phyloP scores from a whole-genome alignment of 1,139 yeast species.

The Petasospora fabianii region DNA sequence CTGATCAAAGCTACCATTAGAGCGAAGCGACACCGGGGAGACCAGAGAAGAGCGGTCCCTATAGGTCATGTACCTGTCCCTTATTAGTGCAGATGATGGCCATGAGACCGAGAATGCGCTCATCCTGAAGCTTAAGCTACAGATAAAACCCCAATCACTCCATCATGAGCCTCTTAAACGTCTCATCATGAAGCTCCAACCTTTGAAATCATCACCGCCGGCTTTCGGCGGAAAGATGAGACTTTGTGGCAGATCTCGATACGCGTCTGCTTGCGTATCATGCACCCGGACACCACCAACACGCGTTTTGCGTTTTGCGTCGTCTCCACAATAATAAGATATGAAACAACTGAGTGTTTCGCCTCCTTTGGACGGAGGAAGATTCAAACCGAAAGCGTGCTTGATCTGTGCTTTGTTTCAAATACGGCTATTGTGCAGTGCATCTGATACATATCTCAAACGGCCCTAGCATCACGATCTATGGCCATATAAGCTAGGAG shows the following conservation, averaged over 20 bases:
- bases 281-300: constrained; percentile 1
- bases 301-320: not conserved
- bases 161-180: no score
- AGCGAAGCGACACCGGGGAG: not conserved
- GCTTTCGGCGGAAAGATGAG: no score
- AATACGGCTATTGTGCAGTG: not conserved
- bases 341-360: constrained; percentile 1
- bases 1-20: no score
- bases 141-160: no score
- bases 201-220: no score
- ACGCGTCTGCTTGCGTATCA: not conserved
- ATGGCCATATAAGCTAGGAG: not conserved
- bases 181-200: no score
- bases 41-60: not conserved
- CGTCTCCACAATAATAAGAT: not conserved
- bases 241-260: constrained; percentile 2
- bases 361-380: not conserved
- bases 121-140: no score
- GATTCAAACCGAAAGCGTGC: not conserved
- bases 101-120: constrained; percentile 5
- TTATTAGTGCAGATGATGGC: constrained; percentile 12
- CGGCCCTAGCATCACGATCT: not conserved
- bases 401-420: not conserved
- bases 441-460: constrained; percentile 1
- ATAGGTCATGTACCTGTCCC: constrained; percentile 5